Percentiles rank a stretch among this genome's conserved stretches.
phyloP scores from a whole-genome alignment of 2,329 filamentous ascomycete species.

The Fusarium protoensiforme region DNA sequence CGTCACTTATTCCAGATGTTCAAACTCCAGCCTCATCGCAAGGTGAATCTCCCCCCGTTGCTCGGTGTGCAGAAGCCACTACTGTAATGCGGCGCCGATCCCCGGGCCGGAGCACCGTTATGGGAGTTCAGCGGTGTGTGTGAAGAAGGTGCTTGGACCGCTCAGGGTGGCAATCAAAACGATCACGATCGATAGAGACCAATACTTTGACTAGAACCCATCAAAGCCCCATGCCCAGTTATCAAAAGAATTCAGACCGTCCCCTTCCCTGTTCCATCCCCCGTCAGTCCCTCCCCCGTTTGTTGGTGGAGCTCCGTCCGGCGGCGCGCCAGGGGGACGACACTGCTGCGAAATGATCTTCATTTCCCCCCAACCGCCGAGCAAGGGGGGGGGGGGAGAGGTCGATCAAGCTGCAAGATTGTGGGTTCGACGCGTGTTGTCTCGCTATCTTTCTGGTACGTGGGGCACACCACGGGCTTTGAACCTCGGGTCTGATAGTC shows the following conservation, averaged over 20 bases:
- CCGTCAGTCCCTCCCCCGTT: not conserved
- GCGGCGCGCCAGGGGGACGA: not conserved
- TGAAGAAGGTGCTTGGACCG: not conserved
- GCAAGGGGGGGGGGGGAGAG: conserved; percentile 9
- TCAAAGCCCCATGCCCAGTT: not conserved
- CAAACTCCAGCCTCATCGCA: conserved; percentile 5
- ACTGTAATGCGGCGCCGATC: conserved; percentile 15
- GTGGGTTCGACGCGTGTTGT: conserved; percentile 37
- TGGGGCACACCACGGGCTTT: conserved; percentile 22
- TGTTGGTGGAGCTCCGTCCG: not conserved
- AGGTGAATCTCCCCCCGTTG: not conserved
- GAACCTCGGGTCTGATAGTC: conserved; percentile 9
- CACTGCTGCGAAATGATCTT: conserved; percentile 36
- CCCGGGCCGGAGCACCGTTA: not conserved
- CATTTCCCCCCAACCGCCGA: conserved; percentile 34
- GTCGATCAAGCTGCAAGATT: conserved; percentile 27
- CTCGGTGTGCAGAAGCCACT: conserved; percentile 9
- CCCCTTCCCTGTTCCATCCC: not conserved
- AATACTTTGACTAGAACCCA: not conserved
- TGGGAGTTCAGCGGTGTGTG: conserved; percentile 16
- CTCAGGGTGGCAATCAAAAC: conserved; percentile 18
- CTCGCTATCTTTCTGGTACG: conserved; percentile 15
- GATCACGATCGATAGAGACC: not conserved
- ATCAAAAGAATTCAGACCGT: not conserved
- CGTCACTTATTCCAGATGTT: conserved; percentile 17